These are phyloP conservation scores for Perkinsus marinus DNA, from an alignment of 169 alveolate species.

Conservation along the genomic window DNA sequence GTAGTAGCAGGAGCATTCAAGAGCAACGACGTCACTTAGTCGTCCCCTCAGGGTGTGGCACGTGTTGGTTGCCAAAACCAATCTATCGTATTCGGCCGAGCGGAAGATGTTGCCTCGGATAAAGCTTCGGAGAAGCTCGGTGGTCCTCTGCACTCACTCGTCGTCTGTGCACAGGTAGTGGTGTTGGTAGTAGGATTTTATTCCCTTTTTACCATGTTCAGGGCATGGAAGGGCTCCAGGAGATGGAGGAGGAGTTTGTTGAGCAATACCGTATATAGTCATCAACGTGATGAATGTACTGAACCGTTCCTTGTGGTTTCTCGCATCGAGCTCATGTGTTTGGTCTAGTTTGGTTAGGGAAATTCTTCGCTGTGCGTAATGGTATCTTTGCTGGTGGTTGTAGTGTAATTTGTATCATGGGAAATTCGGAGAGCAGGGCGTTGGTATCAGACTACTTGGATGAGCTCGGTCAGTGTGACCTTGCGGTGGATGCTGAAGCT, in stretches of 20 bases:
- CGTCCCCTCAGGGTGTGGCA: constrained; percentile 79
- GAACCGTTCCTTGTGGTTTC: background rate
- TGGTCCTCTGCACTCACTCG: constrained; percentile 86
- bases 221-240: background rate
- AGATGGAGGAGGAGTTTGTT: background rate
- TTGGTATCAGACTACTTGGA: background rate
- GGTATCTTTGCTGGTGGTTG: background rate
- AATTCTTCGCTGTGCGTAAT: background rate
- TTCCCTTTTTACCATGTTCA: too few relatives aligned
- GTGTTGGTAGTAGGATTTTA: background rate
- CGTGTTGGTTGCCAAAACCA: constrained; percentile 76
- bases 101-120: constrained; percentile 34
- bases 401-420: background rate
- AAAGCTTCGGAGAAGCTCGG: constrained; percentile 67
- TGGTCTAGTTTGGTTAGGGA: background rate
- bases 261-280: background rate
- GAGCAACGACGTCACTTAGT: background rate
- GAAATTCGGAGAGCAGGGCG: background rate
- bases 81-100: constrained; percentile 54
- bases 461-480: background rate
- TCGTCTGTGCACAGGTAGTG: constrained; percentile 16
- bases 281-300: background rate
- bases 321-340: background rate
- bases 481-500: background rate
- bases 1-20: constrained; percentile 28